phyloP scores from a whole-genome alignment of 2,329 filamentous ascomycete species.

The Talaromyces sp. region DNA sequence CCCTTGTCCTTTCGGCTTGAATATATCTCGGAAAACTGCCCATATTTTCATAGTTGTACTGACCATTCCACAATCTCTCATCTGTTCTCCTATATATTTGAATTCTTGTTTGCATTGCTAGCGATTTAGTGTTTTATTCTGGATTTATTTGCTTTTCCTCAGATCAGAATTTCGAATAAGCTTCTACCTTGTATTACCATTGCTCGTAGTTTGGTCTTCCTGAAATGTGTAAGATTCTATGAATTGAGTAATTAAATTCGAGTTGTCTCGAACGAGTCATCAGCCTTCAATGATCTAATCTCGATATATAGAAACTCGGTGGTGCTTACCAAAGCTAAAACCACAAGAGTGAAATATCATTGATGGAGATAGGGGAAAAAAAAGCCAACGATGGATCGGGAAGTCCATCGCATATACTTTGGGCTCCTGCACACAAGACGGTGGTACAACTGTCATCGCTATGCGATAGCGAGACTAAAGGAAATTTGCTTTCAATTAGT shows the following conservation, averaged over 20 bases:
- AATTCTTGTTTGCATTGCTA: neutral
- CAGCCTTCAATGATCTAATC: too few species aligned
- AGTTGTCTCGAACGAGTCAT: neutral
- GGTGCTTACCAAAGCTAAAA: neutral
- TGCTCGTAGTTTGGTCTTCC: neutral
- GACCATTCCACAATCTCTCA: neutral
- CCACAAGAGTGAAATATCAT: neutral
- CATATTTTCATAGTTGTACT: neutral
- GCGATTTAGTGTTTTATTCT: neutral
- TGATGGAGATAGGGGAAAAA: neutral
- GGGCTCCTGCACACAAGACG: neutral
- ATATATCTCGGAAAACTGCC: conserved; percentile 12
- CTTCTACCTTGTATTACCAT: neutral
- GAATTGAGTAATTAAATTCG: neutral
- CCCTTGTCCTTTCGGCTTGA: conserved; percentile 2
- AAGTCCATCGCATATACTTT: neutral
- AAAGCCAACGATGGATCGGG: neutral
- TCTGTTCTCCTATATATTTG: neutral
- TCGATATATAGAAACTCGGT: neutral
- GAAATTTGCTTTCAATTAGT: too few species aligned
- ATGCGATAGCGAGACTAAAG: too few species aligned
- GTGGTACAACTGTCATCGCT: too few species aligned
- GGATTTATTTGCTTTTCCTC: neutral
- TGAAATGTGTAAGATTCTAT: neutral
- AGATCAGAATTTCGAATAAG: neutral